Base-by-base conservation (phyloP, 2,329 filamentous ascomycete genomes). In the Penicillium expansum region DNA sequence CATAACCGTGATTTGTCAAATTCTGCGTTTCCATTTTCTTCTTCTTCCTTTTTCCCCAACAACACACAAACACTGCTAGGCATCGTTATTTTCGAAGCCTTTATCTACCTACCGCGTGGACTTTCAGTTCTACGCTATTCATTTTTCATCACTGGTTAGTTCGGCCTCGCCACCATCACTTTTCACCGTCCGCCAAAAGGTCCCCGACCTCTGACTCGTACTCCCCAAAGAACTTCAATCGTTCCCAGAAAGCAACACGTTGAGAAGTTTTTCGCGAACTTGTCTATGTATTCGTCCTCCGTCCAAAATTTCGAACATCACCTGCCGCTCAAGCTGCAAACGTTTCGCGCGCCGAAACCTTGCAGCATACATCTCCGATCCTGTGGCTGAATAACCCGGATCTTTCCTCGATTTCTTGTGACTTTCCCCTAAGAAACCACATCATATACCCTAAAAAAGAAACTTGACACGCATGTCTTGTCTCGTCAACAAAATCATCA, bases 221-320 rank as follows among this genome's bases (percentile, higher is more conserved):
- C 60, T 61, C 55, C 44, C 55, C 63, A 62, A 65, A 70, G 60
- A 72, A 70, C 61, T 56, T 59, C 54, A 55, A 60, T 70, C 69
- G 65, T 69, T 72, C 71, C 68, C 70, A 73, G 70, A 73, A 71
- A 73, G 67, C 69, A 69, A 67, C 64, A 65, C 57, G 68, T 66
- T 64, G 63, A 65, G 64, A 62, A 65, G 62, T 66, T 62, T 61
- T 45, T 66, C 63, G 74, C 71, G 69, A 71, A 74, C 68, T 81
- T 89, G 91, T 96, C 90, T 95, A 96, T 96, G 92, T 96, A 96
- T 96, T 92, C 92, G 91, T 89, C 91, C 90, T 89, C 89, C 87
- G 85, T 85, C 86, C 86, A 90, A 89, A 87, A 91, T 87, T 92
- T 91, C 87, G 90, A 88, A 90, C 88, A 93, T 88, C 87, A 88